Evolutionary conservation across 2,329 filamentous ascomycete genomes (phyloP), one percentile per base, ranked within the genome.

Genomic region (Blastomyces parvus): DNA sequence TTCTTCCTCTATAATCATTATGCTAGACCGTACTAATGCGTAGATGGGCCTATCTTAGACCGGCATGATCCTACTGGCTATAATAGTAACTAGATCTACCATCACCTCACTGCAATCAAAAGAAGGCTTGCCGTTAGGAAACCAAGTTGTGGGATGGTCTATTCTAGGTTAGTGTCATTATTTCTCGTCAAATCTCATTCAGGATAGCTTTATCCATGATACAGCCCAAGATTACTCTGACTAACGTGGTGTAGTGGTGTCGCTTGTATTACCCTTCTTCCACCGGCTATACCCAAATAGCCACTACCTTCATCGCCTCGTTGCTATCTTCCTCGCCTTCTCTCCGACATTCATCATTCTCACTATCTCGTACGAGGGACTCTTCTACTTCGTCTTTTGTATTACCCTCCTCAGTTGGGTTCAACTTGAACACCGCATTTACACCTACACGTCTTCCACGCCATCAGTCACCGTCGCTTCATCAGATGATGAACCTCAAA

Each of bases 361-460:
- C 60, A 96, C 92, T 8, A 97, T 97, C 69, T 97, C 93, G 0
- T 99, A 96, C 77, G 94, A 99, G 76, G 93, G 93, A 0, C 82
- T 99, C 1, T 99, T 99, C 75, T 99, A 97, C 76, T 85, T 97
- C 64, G 86, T 88, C 13, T 99, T 97, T 76, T 91, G 87, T 71
- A 80, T 88, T 62, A 89, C 88, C 27, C 79, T 99, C 5, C 82
- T 96, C 60, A 86, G 87, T 62, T 99, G 94, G 94, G 90, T 97
- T 42, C 86, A 87, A n/a, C 82, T 99, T 1, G 94, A 99, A 74
- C 89, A 95, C 73, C 86, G 85, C 62, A 84, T 93, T 59, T 86
- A 88, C 71, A 72, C 76, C 7, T 69, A 76, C 60, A 73, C 70
- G 63, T 70, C 66, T 62, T 66, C 68, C 61, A 64, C 57, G n/a